Base-by-base conservation (phyloP, 352 stramenopile species). In the Pythium rhizo-oryzae region DNA sequence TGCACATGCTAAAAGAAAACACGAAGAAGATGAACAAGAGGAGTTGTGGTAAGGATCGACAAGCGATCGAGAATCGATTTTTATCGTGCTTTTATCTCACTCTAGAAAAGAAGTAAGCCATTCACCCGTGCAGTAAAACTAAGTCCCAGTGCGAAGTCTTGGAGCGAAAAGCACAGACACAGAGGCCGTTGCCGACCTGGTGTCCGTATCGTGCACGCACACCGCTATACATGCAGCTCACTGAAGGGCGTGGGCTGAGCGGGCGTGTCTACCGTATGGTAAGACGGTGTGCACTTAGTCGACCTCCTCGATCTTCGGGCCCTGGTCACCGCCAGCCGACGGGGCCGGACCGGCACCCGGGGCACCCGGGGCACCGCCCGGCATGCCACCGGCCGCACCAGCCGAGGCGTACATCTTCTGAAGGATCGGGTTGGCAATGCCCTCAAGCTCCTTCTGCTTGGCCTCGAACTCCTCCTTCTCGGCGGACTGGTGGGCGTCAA, bases 391-490 rank as follows among this genome's bases (percentile, higher is more conserved):
- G 39, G 78, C 71, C 1, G 67, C 78, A 41, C 67, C 79, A 53
- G 77, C 81, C 43, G 74, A 79, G 23, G 91, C 81, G 66, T 97
- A 97, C 43, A 92, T 82, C 76, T 87, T 86, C 65, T 95, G 85
- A 54, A 97, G 55, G 55, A 97, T 97, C 6, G 91, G 92, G 69
- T 97, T 97, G 30, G 85, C 89, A 65, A 97, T 71, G 33, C 66
- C 70, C 62, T 97, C 91, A 18, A 98, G 74, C 71, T 97, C 91
- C 71, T 98, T 97, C 72, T 97, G 90, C 77, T 97, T 97, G 11
- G 71, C 78, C 30, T 97, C 89, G 63, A 89, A 97, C 71, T 97
- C 81, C 24, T 91, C 85, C 70, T 90, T 90, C 61, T 90, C 83
- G 12, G 79, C 77, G 19, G 81, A 84, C 62, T 77, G 69, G 74